These are phyloP conservation scores for Casuarina equisetifolia DNA, from an alignment of 306 rosid species.

Conservation along the genomic window DNA sequence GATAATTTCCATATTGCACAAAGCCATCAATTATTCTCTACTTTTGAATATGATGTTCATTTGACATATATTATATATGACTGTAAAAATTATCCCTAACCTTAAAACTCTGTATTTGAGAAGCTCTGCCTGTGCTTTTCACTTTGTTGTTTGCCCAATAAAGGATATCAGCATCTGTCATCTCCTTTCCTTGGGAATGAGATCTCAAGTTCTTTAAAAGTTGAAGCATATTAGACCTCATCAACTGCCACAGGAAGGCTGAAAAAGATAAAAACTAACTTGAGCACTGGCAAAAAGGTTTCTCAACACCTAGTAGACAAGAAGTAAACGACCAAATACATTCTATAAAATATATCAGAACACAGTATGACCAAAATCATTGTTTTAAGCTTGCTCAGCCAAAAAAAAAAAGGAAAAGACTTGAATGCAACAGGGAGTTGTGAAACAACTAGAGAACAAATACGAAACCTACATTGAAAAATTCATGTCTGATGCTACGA, in stretches of 20 bases:
- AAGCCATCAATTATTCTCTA: constrained; percentile 14
- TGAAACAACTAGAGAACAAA: not conserved
- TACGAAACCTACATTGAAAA: not conserved
- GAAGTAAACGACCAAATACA: not conserved
- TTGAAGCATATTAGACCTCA: constrained; percentile 90
- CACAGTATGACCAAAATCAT: not conserved
- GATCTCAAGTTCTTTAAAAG: constrained; percentile 79
- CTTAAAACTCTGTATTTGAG: constrained; percentile 85
- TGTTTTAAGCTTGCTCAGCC: not conserved
- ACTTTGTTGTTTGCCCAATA: constrained; percentile 87
- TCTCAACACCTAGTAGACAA: not conserved
- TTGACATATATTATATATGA: not conserved
- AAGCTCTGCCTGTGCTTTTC: constrained; percentile 70
- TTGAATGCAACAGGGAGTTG: not conserved
- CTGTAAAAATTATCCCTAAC: constrained; percentile 31
- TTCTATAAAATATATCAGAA: not conserved
- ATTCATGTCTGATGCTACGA: not conserved
- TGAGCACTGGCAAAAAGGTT: constrained; percentile 7
- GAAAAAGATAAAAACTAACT: constrained; percentile 33
- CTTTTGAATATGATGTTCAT: not conserved
- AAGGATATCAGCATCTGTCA: constrained; percentile 81
- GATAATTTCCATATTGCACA: constrained; percentile 19
- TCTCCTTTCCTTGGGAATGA: constrained; percentile 86
- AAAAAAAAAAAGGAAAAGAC: not conserved
- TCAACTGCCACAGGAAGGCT: constrained; percentile 96